Conservation (phyloP, 2,329 filamentous ascomycete species). For the Moelleriella libera region DNA sequence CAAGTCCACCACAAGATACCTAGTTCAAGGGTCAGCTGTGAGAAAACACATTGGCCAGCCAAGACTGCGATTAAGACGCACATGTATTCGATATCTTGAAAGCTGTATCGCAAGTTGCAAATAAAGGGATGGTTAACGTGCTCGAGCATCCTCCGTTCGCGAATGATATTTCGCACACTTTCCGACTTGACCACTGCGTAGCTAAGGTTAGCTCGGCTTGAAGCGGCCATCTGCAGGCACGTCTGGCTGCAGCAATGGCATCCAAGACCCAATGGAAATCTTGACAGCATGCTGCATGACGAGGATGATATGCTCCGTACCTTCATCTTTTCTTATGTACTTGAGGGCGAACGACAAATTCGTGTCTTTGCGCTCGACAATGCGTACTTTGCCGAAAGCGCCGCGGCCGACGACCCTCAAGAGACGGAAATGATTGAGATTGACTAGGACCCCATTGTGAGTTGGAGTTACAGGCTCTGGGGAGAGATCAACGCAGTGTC, state of each 20-base stretch:
- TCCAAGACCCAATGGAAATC: background rate
- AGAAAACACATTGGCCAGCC: background rate
- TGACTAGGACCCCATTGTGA: slow-evolving; percentile 42
- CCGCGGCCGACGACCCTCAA: slow-evolving; percentile 93
- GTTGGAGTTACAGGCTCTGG: background rate
- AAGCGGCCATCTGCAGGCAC: no score
- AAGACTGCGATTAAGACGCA: slow-evolving; percentile 30
- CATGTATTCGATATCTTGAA: slow-evolving; percentile 99
- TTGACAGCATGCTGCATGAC: background rate
- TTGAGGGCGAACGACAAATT: slow-evolving; percentile 90
- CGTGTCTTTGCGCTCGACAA: slow-evolving; percentile 95
- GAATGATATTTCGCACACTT: slow-evolving; percentile 95
- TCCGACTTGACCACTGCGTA: slow-evolving; percentile 80
- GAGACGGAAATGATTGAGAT: slow-evolving; percentile 92
- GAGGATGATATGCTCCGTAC: slow-evolving; percentile 24
- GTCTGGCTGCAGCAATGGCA: background rate
- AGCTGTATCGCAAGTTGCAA: slow-evolving; percentile 96
- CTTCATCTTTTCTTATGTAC: slow-evolving; percentile 98
- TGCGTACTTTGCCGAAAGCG: slow-evolving; percentile 96
- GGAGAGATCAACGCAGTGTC: background rate
- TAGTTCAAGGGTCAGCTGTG: slow-evolving; percentile 14
- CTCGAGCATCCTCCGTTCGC: slow-evolving; percentile 94
- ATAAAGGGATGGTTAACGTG: slow-evolving; percentile 96
- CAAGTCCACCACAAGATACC: slow-evolving; percentile 95
- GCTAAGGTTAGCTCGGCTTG: background rate